A percentile compares a stretch with the other conserved stretches of the same genome.
phyloP scores from a whole-genome alignment of 176 grass and related monocot genomes.

The Oryza glumipatula region DNA sequence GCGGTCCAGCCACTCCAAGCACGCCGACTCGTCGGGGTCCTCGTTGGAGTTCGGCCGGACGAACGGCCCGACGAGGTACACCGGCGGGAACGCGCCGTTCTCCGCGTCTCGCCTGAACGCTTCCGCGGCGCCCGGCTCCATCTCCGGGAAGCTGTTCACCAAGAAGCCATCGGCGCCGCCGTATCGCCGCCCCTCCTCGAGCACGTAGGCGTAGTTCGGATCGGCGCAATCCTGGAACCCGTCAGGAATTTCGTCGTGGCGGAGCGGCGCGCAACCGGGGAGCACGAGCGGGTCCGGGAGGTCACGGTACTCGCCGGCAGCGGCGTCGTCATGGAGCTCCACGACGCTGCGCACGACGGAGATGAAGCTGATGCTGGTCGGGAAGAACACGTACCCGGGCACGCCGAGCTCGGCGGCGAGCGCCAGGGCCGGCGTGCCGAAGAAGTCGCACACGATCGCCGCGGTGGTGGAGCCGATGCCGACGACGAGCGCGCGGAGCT shows the following conservation, averaged over 20 bases:
- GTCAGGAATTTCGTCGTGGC: no score
- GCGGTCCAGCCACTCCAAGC: no score
- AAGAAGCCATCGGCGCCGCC: conserved; percentile 33
- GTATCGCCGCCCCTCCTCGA: conserved; percentile 42
- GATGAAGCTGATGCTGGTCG: conserved; percentile 37
- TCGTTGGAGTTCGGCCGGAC: conserved; percentile 17
- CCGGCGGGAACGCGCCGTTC: conserved; percentile 35
- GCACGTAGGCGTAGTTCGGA: background rate
- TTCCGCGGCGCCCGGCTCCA: conserved; percentile 34
- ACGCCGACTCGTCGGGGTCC: background rate
- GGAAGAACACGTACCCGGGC: conserved; percentile 53
- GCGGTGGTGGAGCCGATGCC: background rate
- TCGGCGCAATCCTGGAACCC: no score
- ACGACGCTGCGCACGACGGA: conserved; percentile 30
- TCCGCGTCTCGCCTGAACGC: conserved; percentile 4
- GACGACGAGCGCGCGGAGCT: conserved; percentile 31
- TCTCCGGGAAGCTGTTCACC: conserved; percentile 40
- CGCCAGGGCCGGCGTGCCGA: conserved; percentile 19
- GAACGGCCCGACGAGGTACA: conserved; percentile 54
- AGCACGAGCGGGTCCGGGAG: conserved; percentile 46
- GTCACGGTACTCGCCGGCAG: conserved; percentile 23
- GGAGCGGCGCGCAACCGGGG: conserved; percentile 25
- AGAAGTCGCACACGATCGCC: conserved; percentile 57
- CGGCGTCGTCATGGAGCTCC: conserved; percentile 33
- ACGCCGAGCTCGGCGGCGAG: conserved; percentile 53